Evolutionary conservation across 2,329 filamentous ascomycete species (phyloP).

Genomic region (Epichloe festucae): DNA sequence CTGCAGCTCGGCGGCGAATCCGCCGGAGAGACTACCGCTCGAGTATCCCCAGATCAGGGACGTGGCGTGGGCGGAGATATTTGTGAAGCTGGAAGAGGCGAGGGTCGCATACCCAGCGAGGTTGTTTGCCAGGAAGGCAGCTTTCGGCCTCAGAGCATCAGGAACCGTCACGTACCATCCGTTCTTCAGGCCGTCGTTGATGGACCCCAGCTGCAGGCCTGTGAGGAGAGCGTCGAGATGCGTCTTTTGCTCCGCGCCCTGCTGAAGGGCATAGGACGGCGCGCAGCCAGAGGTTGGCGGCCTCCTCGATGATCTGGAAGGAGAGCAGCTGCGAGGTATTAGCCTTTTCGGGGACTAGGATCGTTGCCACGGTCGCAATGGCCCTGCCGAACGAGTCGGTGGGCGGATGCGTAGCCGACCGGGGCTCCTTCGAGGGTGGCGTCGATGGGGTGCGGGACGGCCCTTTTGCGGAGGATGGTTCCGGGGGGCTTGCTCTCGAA

Average conservation of each 20-base stretch:
- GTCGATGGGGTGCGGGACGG: too few relatives aligned
- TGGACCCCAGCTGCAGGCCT: not conserved
- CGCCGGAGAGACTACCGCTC: slow-evolving; percentile 11
- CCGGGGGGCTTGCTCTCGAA: too few relatives aligned
- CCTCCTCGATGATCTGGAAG: slow-evolving; percentile 28
- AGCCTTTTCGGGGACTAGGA: slow-evolving; percentile 22
- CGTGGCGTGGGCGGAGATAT: slow-evolving; percentile 18
- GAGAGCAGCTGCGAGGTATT: slow-evolving; percentile 21
- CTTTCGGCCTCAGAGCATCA: slow-evolving; percentile 31
- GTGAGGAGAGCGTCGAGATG: slow-evolving; percentile 11
- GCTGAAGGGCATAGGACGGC: slow-evolving; percentile 14
- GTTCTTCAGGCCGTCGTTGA: slow-evolving; percentile 16
- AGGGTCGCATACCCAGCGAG: slow-evolving; percentile 28
- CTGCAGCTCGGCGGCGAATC: slow-evolving; percentile 15
- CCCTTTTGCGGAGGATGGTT: too few relatives aligned
- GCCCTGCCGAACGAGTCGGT: slow-evolving; percentile 21
- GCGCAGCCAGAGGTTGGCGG: slow-evolving; percentile 22
- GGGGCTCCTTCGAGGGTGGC: too few relatives aligned
- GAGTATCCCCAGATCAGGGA: slow-evolving; percentile 31
- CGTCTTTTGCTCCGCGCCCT: slow-evolving; percentile 14
- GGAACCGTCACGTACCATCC: slow-evolving; percentile 36
- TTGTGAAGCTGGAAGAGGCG: slow-evolving; percentile 13
- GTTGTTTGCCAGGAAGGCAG: slow-evolving; percentile 27
- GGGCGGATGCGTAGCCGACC: slow-evolving; percentile 8
- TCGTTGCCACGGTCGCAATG: slow-evolving; percentile 23